Base-by-base conservation (phyloP, 2,329 filamentous ascomycete species). In the Pseudonectria foliicola region DNA sequence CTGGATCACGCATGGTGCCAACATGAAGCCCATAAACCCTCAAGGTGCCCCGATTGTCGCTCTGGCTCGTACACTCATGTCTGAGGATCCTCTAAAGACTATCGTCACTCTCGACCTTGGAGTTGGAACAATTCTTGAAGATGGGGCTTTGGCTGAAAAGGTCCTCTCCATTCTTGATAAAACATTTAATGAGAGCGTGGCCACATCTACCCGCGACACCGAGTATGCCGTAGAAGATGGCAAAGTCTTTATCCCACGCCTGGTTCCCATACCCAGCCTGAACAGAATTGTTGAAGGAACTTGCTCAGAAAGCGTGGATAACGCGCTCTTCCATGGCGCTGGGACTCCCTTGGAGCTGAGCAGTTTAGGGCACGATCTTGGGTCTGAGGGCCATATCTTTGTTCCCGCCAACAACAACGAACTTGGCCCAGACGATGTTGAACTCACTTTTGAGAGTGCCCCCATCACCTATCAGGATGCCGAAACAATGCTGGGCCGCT, bases 1-100 rank as follows among this genome's bases (percentile, higher is more conserved):
- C 2, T 77, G 72, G 70, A 40, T 72, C 13, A 68, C 68, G 1
- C 52, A 54, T 0, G 64, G 63, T 4, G 66, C 64, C 2, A 61
- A 67, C 21, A 60, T 49, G 54, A 55, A 41, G 28, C 52, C 49
- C 11, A 31, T 23, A 26, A 57, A 55, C 12, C 67, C 69, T 0
- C 46, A 48, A 15, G 52, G 56, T 10, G 56, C 68, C 2, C 56
- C 63, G 0, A 58, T 71, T 13, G 48, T 67, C n/a, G 69, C 64
- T 2, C 49, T 75, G 12, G 60, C 66, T 1, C 59, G 71, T 13
- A 67, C 68, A 0, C 52, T 75, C 7, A 61, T 66, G 30, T 74
- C 71, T 0, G 71, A 75, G 30, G 63, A 71, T 39, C 54, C 62
- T 1, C 55, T 61, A 13, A 70, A 61, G 44, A 51, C 42, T 1